Percentiles rank a stretch among this genome's conserved stretches.
phyloP scores from a whole-genome alignment of 1,284 basidiomycete genomes.

The Neonothopanus nambi region DNA sequence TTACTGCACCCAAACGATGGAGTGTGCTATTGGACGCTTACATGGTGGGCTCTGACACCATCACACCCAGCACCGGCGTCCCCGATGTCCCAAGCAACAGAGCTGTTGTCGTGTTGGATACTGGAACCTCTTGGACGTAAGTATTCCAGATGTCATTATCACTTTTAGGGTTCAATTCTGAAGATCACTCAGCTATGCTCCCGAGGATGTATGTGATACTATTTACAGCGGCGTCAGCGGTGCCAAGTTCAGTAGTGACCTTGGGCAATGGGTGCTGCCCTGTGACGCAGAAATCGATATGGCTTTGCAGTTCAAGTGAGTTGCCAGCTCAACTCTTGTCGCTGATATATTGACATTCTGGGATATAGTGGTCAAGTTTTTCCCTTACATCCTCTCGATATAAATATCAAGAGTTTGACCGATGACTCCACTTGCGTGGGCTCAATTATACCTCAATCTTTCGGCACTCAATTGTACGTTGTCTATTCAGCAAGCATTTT shows the following conservation, averaged over 20 bases:
- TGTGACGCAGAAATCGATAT: slow-evolving; percentile 72
- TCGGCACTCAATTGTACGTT: slow-evolving; percentile 34
- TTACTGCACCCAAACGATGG: slow-evolving; percentile 63
- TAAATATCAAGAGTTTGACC: slow-evolving; percentile 48
- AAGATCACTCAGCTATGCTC: slow-evolving; percentile 53
- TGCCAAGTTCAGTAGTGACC: slow-evolving; percentile 49
- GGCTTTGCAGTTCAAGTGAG: slow-evolving; percentile 73
- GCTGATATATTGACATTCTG: slow-evolving; percentile 15
- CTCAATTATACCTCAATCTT: slow-evolving; percentile 64
- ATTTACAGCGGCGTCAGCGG: slow-evolving; percentile 67
- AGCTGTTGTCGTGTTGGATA: slow-evolving; percentile 74
- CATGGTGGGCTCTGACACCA: slow-evolving; percentile 52
- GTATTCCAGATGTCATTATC: slow-evolving; percentile 28
- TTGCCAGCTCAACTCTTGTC: slow-evolving; percentile 17
- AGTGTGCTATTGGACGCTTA: slow-evolving; percentile 72
- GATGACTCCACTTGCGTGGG: slow-evolving; percentile 60
- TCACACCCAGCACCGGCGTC: slow-evolving; percentile 56
- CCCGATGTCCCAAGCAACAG: slow-evolving; percentile 58
- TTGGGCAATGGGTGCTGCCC: slow-evolving; percentile 68
- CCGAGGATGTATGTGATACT: slow-evolving; percentile 57
- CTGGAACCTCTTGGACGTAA: slow-evolving; percentile 76
- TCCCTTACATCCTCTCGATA: slow-evolving; percentile 75
- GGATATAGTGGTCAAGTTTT: slow-evolving; percentile 58
- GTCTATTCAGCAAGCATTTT: neutral
- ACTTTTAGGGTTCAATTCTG: slow-evolving; percentile 10